These are phyloP conservation scores for Exsudoporus frostii DNA, from an alignment of 768 basidiomycete species.

Conservation along the genomic window DNA sequence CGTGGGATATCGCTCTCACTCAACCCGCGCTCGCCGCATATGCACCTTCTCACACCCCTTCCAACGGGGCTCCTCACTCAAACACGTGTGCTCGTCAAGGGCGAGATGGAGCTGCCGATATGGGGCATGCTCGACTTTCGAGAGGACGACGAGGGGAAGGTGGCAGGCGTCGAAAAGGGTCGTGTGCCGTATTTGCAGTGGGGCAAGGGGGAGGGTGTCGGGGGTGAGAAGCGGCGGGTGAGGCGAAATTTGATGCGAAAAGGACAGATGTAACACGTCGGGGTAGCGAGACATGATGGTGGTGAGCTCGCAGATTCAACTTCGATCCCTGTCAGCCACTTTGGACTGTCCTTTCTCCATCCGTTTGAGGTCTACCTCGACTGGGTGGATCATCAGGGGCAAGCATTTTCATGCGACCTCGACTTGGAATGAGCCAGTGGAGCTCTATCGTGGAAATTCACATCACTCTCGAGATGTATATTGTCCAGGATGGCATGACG, in stretches of 20 bases:
- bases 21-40: constrained; percentile 26
- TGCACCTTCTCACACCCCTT: constrained; percentile 84
- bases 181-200: constrained; percentile 77
- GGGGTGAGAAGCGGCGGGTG: constrained; percentile 67
- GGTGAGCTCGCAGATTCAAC: background rate
- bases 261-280: constrained; percentile 53
- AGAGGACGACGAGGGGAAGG: constrained; percentile 34
- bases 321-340: background rate
- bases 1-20: constrained; percentile 41
- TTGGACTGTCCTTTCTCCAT: no score
- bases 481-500: no score
- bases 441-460: no score
- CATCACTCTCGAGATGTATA: no score
- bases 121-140: constrained; percentile 84
- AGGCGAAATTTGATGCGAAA: constrained; percentile 86
- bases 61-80: constrained; percentile 44
- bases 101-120: constrained; percentile 83
- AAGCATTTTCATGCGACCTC: no score
- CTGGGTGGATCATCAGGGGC: no score
- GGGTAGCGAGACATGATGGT: no score
- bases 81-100: constrained; percentile 58
- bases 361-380: no score
- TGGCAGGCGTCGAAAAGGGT: constrained; percentile 51
- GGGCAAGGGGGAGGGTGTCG: constrained; percentile 68
- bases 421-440: no score